These are phyloP conservation scores for Citrus mangshanensis DNA, from an alignment of 345 rosid species.

Conservation along the genomic window DNA sequence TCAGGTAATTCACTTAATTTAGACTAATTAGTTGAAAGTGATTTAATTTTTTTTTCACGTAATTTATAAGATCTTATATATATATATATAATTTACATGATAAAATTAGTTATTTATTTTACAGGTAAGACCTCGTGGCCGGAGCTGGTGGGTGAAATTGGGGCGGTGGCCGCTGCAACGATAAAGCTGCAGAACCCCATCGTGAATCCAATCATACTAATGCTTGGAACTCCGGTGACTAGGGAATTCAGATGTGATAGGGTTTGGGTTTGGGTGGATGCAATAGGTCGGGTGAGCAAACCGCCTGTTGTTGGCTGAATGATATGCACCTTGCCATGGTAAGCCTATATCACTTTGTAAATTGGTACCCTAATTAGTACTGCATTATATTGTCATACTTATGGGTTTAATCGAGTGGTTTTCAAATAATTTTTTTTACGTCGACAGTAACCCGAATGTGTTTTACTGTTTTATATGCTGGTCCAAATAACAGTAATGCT, in stretches of 20 bases:
- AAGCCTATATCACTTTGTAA: not conserved
- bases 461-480: no score
- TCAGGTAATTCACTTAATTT: not conserved
- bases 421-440: no score
- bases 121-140: not conserved
- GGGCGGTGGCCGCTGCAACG: not conserved
- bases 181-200: not conserved
- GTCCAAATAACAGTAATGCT: no score
- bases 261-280: not conserved
- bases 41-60: no score
- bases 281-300: not conserved
- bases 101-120: no score
- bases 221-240: not conserved
- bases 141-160: not conserved
- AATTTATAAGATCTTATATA: not conserved
- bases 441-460: no score
- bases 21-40: not conserved
- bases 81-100: no score
- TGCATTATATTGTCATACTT: not conserved
- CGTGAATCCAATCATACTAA: not conserved
- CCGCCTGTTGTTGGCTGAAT: not conserved
- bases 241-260: not conserved
- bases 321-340: no score
- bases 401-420: no score
- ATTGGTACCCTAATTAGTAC: not conserved